phyloP scores from a whole-genome alignment of 73 alveolate species.

The Durusdinium trenchii region DNA sequence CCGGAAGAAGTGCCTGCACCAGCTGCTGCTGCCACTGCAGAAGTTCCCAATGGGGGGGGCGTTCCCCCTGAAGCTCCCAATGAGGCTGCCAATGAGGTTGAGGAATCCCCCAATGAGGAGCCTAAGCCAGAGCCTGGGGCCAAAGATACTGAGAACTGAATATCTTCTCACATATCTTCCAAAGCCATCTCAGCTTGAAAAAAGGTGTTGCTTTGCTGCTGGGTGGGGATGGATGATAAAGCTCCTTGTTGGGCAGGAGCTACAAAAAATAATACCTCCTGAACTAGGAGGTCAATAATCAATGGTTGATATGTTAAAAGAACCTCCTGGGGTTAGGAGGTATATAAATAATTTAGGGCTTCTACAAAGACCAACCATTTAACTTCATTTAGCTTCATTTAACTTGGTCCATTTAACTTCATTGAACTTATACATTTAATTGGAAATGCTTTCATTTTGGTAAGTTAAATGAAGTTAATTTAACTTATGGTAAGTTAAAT shows the following conservation, averaged over 20 bases:
- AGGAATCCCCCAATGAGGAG: no score
- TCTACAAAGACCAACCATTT: not conserved
- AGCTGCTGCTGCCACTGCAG: not conserved
- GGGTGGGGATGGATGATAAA: not conserved
- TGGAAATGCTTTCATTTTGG: not conserved
- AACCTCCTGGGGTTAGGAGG: no score
- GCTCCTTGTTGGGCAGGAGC: no score
- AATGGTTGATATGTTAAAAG: no score
- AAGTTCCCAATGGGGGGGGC: no score
- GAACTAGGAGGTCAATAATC: not conserved
- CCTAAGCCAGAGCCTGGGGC: not conserved
- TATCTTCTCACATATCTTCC: no score
- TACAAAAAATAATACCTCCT: not conserved
- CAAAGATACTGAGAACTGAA: no score
- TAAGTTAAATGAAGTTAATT: constrained; percentile 7
- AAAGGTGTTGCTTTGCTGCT: not conserved
- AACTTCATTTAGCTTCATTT: not conserved
- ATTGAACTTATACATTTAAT: not conserved
- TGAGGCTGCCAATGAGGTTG: no score
- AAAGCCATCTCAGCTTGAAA: not conserved
- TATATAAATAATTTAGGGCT: not conserved
- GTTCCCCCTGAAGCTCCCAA: no score
- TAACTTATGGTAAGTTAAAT: not conserved
- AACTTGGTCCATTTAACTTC: not conserved
- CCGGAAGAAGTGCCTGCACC: not conserved